Base-by-base conservation (phyloP, 2,329 filamentous ascomycete genomes). In the Myriosclerotinia scirpicola region DNA sequence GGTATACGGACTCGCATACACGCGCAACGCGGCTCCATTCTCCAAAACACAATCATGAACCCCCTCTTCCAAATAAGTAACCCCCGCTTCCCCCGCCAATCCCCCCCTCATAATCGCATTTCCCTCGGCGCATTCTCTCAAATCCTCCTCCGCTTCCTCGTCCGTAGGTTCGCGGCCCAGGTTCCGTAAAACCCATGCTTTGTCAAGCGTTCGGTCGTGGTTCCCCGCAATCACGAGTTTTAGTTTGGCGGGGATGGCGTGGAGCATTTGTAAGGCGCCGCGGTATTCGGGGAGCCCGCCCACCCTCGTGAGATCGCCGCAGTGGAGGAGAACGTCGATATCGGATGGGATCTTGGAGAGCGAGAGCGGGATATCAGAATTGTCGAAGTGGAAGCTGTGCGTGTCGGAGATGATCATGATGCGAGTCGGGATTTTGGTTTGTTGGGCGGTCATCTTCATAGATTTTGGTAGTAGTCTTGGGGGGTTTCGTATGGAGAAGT, bases 221-320 rank as follows among this genome's bases (percentile, higher is more conserved):
- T 88, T 88, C 0, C 86, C 86, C 0, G 85, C 81, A 67, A 88
- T 87, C 15, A 88, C 82, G 26, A 88, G 78, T 71, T 87, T 88
- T 8, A 88, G 74, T 17, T 81, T 79, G 3, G 85, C 85, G 12
- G 82, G 76, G 40, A 84, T 79, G 1, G 71, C 69, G 20, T 20
- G 20, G 2, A 72, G 26, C 59, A 72, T 66, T 44, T 60, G 26
- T 1, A 80, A 48, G 11, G 74, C 68, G 1, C 69, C 60, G 14
- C 69, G 62, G 65, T 76, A 77, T 42, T 77, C 70, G 2, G 61
- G n/a, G 0, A 75, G 50, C 2, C 12, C n/a, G 3, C 73, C 72
- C 1, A 71, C 72, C 22, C 70, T 70, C 0, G 78, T 79, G 1
- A 80, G 69, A 67, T 80, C 77, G 6, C 78, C 78, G 50, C 76